Percentiles rank a stretch among this genome's conserved stretches.
These are phyloP conservation scores for Boletus rubroflammeus DNA, from an alignment of 768 basidiomycete species.

Conservation along the genomic window DNA sequence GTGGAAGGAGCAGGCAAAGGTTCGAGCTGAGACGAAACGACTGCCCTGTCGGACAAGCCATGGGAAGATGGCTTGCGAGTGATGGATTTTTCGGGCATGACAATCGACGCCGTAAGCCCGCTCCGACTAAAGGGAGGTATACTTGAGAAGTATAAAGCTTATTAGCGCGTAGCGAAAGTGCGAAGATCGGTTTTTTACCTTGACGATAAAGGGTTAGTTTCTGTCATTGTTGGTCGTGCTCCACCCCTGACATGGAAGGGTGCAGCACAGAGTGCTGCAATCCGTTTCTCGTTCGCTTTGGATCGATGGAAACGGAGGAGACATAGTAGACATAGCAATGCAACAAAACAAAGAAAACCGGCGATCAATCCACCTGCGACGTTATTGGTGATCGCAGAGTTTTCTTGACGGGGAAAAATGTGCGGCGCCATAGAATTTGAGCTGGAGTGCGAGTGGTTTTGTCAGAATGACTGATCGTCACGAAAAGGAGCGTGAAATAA, in stretches of 20 bases:
- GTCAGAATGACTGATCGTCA: background rate
- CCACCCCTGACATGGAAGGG: slow-evolving; percentile 32
- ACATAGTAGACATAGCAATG: slow-evolving; percentile 35
- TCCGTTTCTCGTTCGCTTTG: slow-evolving; percentile 35
- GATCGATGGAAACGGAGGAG: slow-evolving; percentile 40
- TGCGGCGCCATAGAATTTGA: slow-evolving; percentile 18
- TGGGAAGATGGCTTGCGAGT: slow-evolving; percentile 36
- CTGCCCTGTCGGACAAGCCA: slow-evolving; percentile 43
- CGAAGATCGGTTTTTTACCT: slow-evolving; percentile 10
- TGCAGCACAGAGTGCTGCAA: slow-evolving; percentile 37
- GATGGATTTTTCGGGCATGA: slow-evolving; percentile 52
- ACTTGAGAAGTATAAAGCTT: slow-evolving; percentile 1
- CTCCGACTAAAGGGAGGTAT: slow-evolving; percentile 39
- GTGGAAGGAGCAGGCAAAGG: slow-evolving; percentile 38
- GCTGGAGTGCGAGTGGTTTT: background rate
- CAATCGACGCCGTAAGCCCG: slow-evolving; percentile 42
- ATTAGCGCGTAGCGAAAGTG: background rate
- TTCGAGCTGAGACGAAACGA: slow-evolving; percentile 38
- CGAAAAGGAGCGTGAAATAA: slow-evolving; percentile 5
- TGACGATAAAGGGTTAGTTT: background rate
- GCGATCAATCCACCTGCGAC: slow-evolving; percentile 46
- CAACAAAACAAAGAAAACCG: slow-evolving; percentile 11
- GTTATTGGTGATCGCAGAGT: slow-evolving; percentile 21
- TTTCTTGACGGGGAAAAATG: slow-evolving; percentile 8
- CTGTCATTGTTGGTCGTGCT: slow-evolving; percentile 6